Conservation (phyloP, 148 eudicot genomes). For the Amaranthus palmeri region DNA sequence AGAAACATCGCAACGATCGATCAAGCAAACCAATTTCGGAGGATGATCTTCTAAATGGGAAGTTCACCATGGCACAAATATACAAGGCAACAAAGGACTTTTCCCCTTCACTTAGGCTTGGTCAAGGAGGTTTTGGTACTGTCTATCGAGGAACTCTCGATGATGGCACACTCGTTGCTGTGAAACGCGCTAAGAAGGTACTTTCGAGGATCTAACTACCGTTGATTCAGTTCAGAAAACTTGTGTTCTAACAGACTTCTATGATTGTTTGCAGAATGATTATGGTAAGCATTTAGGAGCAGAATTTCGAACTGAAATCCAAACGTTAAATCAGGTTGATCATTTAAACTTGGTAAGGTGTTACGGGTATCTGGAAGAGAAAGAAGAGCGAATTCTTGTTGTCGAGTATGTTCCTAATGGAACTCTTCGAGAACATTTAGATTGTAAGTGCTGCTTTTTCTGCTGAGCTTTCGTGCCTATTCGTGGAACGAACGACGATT, state of each 20-base stretch:
- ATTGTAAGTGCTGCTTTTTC: slow-evolving; percentile 38
- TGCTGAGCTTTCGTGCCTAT: not conserved
- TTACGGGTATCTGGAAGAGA: slow-evolving; percentile 66
- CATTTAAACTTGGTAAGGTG: slow-evolving; percentile 72
- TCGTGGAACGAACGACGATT: not conserved
- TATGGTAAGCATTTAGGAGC: slow-evolving; percentile 52
- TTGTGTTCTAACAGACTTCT: not conserved
- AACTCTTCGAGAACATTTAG: slow-evolving; percentile 83
- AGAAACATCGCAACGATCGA: slow-evolving; percentile 19
- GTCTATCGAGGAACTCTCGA: slow-evolving; percentile 66
- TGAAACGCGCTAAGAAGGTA: slow-evolving; percentile 92
- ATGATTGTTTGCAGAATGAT: slow-evolving; percentile 29
- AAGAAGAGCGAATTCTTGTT: slow-evolving; percentile 64
- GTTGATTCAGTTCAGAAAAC: not conserved
- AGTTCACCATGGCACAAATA: slow-evolving; percentile 58
- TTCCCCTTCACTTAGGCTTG: slow-evolving; percentile 66
- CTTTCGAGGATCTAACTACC: not conserved
- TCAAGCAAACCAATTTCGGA: slow-evolving; percentile 33
- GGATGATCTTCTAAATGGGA: slow-evolving; percentile 38
- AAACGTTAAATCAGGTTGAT: slow-evolving; percentile 53
- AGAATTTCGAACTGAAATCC: slow-evolving; percentile 66
- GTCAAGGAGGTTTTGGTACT: slow-evolving; percentile 91
- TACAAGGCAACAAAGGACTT: slow-evolving; percentile 66
- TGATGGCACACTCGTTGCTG: slow-evolving; percentile 75
- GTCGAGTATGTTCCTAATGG: slow-evolving; percentile 92